Evolutionary conservation across 495 filamentous ascomycete genomes (phyloP), one percentile per base, ranked within the genome.

Genomic region (Hyphodiscus hymeniophilus): DNA sequence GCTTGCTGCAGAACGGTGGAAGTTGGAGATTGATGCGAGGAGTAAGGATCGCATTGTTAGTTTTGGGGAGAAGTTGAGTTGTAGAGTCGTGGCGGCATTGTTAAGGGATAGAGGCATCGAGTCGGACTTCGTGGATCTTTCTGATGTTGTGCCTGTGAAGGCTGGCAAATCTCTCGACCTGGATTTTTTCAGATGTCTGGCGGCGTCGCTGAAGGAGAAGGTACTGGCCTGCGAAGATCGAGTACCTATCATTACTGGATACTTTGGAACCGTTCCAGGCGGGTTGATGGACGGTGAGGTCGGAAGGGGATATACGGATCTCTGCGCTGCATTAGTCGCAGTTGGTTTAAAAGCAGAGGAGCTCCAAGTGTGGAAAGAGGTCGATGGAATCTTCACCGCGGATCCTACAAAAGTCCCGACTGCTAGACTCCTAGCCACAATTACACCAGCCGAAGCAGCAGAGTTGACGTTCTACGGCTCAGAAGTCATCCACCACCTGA

Each of bases 401-500:
- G 88, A 94, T 57, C 89, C 89, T 1, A 73, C 81, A 41, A 94
- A 94, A 60, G 88, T 95, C 18, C 88, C 87, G 0, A 89, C 87
- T 3, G 89, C 89, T 11, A 71, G 79, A 36, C 73, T 94, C 16
- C 70, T 95, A 31, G 62, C 77, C 1, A 76, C 79, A 15, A 90
- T 95, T 60, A 89, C 87, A 1, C 89, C 89, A 0, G 78, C 86
- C 28, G 89, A 95, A 58, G 89, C 89, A 6, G 87, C 89, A 6
- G 89, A 95, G 61, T 72, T 94, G 54, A 95, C 89, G 8, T 95
- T 92, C 60, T 94, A 94, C 62, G 89, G 89, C 52, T 89, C 86
- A 15, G 88, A 94, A 63, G 92, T 98, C 55, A 96, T 98, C 54
- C 92, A 98, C 58, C 92, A 92, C 41, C 84, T 95, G 60, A 98